Percentiles rank a stretch among this genome's conserved stretches.
Conservation (phyloP, 306 rosid species). For the Quercus glauca region DNA sequence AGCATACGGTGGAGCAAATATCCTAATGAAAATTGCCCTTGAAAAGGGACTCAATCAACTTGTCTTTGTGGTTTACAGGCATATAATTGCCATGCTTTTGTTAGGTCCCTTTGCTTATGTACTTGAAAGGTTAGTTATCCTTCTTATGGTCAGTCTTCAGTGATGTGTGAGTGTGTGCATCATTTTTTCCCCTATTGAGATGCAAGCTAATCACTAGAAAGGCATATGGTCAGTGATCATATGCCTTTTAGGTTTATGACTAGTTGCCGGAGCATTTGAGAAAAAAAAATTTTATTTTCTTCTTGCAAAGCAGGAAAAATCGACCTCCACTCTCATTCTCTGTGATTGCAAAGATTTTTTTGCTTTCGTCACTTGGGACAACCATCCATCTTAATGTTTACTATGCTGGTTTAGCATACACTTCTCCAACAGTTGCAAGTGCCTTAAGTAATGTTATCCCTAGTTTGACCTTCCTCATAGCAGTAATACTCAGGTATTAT, state of each 20-base stretch:
- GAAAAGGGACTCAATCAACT: conserved; percentile 30
- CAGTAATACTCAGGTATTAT: conserved; percentile 26
- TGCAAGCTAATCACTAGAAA: not conserved
- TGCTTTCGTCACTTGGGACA: conserved; percentile 32
- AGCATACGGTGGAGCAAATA: conserved; percentile 19
- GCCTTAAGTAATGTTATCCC: conserved; percentile 39
- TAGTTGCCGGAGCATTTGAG: not conserved
- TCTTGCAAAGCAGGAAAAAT: conserved; percentile 27
- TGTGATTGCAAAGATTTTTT: conserved; percentile 21
- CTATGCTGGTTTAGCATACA: conserved; percentile 30
- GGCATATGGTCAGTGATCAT: not conserved
- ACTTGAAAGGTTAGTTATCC: conserved; percentile 22
- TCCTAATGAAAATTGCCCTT: conserved; percentile 21
- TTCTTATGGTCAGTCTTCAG: not conserved
- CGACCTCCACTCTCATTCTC: conserved; percentile 23
- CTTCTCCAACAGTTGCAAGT: conserved; percentile 29
- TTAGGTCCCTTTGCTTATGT: conserved; percentile 29
- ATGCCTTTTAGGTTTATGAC: not conserved
- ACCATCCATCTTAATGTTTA: conserved; percentile 33
- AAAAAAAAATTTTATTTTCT: not conserved
- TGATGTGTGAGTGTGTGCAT: not conserved
- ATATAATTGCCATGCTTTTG: conserved; percentile 24
- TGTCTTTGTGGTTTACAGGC: conserved; percentile 35
- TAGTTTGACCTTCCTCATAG: conserved; percentile 31
- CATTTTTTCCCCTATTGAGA: not conserved